These are phyloP conservation scores for Tritrichomonas musculus DNA, from an alignment of 208 protist species.

Conservation along the genomic window DNA sequence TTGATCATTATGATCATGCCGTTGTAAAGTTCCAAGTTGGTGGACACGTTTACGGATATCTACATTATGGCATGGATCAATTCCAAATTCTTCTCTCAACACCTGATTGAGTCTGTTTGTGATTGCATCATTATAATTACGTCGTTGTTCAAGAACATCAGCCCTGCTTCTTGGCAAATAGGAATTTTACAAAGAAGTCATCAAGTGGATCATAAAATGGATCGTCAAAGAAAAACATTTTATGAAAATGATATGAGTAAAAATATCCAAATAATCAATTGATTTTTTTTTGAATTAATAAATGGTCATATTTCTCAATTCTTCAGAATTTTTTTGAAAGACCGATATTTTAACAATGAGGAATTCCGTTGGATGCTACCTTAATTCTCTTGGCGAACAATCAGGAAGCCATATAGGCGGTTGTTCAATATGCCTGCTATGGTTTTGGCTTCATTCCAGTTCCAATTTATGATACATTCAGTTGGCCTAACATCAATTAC, in stretches of 20 bases:
- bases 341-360: background rate
- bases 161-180: too few relatives aligned
- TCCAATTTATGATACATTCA: slow-evolving; percentile 40
- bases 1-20: too few relatives aligned
- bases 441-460: slow-evolving; percentile 37
- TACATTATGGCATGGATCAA: too few relatives aligned
- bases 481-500: slow-evolving; percentile 32
- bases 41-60: too few relatives aligned
- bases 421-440: background rate
- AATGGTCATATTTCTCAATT: background rate
- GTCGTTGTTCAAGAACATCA: too few relatives aligned
- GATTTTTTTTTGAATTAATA: background rate
- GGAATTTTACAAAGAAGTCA: too few relatives aligned
- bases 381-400: background rate
- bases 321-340: background rate
- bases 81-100: too few relatives aligned
- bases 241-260: background rate
- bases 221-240: background rate
- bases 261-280: background rate
- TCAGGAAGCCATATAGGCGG: slow-evolving; percentile 14
- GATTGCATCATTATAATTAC: too few relatives aligned
- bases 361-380: background rate
- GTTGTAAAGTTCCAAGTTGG: too few relatives aligned
- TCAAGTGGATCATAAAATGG: too few relatives aligned
- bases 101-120: too few relatives aligned